Evolutionary conservation across 2,329 filamentous ascomycete species (phyloP).

Genomic region (Metarhizium robertsii): DNA sequence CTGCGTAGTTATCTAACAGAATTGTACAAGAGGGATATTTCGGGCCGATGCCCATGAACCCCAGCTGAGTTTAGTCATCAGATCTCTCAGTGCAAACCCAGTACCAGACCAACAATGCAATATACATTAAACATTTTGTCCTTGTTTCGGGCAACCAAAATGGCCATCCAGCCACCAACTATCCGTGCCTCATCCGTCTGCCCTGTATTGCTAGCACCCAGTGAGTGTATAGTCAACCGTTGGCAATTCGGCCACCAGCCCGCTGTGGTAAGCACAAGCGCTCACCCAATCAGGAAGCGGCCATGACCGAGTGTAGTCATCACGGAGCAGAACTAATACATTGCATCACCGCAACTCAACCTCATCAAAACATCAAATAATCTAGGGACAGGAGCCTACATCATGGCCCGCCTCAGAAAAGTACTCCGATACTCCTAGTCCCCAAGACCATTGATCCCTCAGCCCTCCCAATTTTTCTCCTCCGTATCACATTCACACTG

Average conservation of each 20-base stretch:
- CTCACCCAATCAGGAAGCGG: not conserved
- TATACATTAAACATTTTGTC: no score
- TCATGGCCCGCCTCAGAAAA: not conserved
- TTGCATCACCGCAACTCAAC: not conserved
- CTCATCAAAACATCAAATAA: not conserved
- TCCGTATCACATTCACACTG: not conserved
- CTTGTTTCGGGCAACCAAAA: no score
- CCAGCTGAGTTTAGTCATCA: no score
- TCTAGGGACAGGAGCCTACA: not conserved
- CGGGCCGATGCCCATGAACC: no score
- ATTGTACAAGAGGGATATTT: no score
- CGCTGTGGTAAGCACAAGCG: not conserved
- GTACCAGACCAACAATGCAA: no score
- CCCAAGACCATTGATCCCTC: not conserved
- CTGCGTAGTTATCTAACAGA: no score
- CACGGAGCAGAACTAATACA: not conserved
- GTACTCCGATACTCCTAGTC: not conserved
- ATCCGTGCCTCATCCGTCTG: no score
- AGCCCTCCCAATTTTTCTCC: not conserved
- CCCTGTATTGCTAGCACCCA: no score
- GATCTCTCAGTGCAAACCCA: no score
- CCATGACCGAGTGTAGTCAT: not conserved
- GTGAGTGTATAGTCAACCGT: not conserved
- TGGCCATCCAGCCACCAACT: no score
- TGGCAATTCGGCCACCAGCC: not conserved